Evolutionary conservation across 176 grass and related monocot genomes (phyloP).

Genomic region (Panicum miliaceum): DNA sequence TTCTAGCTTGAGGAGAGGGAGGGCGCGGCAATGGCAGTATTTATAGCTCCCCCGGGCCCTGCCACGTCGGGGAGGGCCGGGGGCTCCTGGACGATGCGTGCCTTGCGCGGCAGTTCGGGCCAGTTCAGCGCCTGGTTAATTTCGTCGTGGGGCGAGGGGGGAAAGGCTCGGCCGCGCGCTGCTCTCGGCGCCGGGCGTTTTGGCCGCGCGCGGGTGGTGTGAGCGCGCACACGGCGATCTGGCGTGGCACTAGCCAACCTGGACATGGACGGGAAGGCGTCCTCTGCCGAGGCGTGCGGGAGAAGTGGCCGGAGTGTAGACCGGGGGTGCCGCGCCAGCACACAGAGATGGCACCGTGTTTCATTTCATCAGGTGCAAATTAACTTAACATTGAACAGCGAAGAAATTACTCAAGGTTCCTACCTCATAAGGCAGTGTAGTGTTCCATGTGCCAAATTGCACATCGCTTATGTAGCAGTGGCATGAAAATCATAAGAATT

Average conservation of each 20-base stretch:
- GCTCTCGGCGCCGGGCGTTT: slow-evolving; percentile 40
- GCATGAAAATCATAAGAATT: not conserved
- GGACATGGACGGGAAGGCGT: not conserved
- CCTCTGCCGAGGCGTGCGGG: slow-evolving; percentile 29
- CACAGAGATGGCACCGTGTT: not conserved
- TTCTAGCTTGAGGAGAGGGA: not conserved
- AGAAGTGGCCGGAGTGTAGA: slow-evolving; percentile 7
- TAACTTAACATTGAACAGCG: not conserved
- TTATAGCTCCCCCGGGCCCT: slow-evolving; percentile 32
- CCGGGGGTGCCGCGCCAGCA: not conserved
- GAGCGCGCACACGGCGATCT: slow-evolving; percentile 21
- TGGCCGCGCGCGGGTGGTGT: slow-evolving; percentile 16
- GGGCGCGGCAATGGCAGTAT: slow-evolving; percentile 49
- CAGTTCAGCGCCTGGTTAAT: slow-evolving; percentile 53
- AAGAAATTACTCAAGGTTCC: not conserved
- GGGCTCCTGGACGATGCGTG: slow-evolving; percentile 27
- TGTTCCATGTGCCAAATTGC: not conserved
- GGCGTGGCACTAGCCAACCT: not conserved
- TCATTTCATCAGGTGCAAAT: not conserved
- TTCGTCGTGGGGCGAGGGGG: slow-evolving; percentile 9
- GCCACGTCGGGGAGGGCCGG: not conserved
- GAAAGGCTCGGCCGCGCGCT: slow-evolving; percentile 43
- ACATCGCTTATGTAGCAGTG: not conserved
- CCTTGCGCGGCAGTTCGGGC: slow-evolving; percentile 37
- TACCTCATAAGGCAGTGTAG: not conserved